phyloP scores from a whole-genome alignment of 345 rosid genomes.

The Hevea brasiliensis region DNA sequence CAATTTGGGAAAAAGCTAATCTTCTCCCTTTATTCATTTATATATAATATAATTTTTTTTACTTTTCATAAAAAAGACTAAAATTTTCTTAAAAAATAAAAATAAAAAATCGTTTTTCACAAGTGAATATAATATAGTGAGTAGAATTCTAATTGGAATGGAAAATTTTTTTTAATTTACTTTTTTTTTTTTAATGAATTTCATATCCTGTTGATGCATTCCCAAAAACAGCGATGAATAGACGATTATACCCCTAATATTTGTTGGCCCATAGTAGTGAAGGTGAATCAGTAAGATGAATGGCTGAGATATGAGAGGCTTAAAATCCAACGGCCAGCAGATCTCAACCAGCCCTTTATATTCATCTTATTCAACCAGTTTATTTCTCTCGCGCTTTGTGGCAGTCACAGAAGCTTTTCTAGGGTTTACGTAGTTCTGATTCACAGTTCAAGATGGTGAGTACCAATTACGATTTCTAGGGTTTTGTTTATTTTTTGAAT shows the following conservation, averaged over 20 bases:
- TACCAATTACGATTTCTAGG: no score
- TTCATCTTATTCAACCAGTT: not conserved
- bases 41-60: no score
- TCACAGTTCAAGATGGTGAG: not conserved
- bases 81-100: no score
- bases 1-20: no score
- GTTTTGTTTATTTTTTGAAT: not conserved
- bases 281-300: not conserved
- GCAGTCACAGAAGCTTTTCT: not conserved
- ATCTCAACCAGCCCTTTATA: not conserved
- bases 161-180: no score
- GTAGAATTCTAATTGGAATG: no score
- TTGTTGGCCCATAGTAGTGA: not conserved
- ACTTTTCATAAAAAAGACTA: no score
- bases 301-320: not conserved
- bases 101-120: no score
- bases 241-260: not conserved
- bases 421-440: not conserved
- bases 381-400: not conserved
- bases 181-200: no score
- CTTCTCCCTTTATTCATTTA: no score
- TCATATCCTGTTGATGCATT: no score
- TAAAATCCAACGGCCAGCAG: slow-evolving; percentile 2
- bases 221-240: not conserved
- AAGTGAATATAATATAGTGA: no score